phyloP scores from a whole-genome alignment of 164 flowering plant genomes.

The Paratinospora sagittata region DNA sequence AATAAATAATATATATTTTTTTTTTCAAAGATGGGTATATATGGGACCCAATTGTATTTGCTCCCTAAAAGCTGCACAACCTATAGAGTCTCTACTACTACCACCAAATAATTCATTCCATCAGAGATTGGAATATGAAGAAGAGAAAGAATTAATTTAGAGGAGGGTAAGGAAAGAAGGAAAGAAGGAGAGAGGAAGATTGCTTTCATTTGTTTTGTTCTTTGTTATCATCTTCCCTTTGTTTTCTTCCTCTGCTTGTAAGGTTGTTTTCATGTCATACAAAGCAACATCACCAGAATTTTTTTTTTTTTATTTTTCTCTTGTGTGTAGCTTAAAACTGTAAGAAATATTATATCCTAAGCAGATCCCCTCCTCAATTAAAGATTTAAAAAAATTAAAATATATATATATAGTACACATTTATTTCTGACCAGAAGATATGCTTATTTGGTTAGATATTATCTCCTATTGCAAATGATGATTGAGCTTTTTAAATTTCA shows the following conservation, averaged over 20 bases:
- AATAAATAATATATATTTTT: background rate
- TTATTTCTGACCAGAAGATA: background rate
- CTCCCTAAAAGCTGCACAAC: constrained; percentile 4
- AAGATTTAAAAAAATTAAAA: too few species aligned
- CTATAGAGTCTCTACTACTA: background rate
- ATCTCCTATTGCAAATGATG: background rate
- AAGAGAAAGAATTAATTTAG: background rate
- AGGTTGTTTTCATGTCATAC: background rate
- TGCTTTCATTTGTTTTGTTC: background rate
- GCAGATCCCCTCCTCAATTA: too few species aligned
- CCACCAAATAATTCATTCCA: background rate
- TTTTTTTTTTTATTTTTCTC: too few species aligned
- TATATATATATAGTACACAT: background rate
- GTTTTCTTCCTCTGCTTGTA: constrained; percentile 4
- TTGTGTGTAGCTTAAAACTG: background rate
- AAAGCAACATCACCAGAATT: too few species aligned
- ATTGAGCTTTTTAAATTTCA: background rate
- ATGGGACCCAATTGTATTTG: constrained; percentile 3
- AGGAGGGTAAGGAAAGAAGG: background rate
- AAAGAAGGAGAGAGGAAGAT: background rate
- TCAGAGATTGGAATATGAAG: background rate
- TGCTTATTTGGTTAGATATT: background rate
- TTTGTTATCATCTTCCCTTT: background rate
- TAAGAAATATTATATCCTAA: too few species aligned
- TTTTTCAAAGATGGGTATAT: background rate